phyloP scores from a whole-genome alignment of 306 rosid genomes.

The Corylus americana region DNA sequence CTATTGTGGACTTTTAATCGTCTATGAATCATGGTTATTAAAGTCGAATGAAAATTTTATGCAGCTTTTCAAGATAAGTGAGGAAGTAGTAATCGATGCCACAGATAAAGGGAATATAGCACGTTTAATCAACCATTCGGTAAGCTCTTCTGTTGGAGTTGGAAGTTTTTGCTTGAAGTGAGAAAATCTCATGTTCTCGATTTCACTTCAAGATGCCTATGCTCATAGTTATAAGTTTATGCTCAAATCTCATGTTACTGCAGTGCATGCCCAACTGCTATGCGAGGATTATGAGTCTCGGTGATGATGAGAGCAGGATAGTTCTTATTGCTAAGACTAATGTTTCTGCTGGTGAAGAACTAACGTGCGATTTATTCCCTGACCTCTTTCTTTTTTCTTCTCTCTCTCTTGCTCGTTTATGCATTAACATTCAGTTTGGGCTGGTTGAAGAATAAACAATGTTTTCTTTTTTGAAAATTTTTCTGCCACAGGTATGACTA shows the following conservation, averaged over 20 bases:
- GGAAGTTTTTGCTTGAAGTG: background rate
- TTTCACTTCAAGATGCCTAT: background rate
- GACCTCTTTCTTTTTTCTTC: background rate
- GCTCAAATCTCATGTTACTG: slow-evolving; percentile 30
- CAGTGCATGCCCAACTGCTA: slow-evolving; percentile 98
- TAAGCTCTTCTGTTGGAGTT: slow-evolving; percentile 37
- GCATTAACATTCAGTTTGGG: slow-evolving; percentile 14
- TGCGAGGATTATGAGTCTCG: slow-evolving; percentile 84
- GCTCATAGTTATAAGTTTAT: background rate
- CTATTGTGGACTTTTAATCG: slow-evolving; percentile 15
- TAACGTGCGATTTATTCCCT: slow-evolving; percentile 56
- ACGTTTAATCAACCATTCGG: slow-evolving; percentile 94
- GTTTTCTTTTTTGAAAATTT: background rate
- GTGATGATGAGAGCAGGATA: slow-evolving; percentile 71
- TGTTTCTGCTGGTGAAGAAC: slow-evolving; percentile 86
- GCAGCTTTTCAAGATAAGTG: slow-evolving; percentile 99
- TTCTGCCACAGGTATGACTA: slow-evolving; percentile 78
- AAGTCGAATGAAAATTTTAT: slow-evolving; percentile 25
- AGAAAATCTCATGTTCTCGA: slow-evolving; percentile 13
- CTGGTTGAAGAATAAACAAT: background rate
- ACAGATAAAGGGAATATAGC: slow-evolving; percentile 83
- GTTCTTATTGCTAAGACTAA: slow-evolving; percentile 86
- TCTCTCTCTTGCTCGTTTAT: background rate
- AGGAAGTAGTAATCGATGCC: slow-evolving; percentile 89
- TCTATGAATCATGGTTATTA: slow-evolving; percentile 5